Conservation (phyloP, 176 grass and related monocot genomes). For the Lolium rigidum region DNA sequence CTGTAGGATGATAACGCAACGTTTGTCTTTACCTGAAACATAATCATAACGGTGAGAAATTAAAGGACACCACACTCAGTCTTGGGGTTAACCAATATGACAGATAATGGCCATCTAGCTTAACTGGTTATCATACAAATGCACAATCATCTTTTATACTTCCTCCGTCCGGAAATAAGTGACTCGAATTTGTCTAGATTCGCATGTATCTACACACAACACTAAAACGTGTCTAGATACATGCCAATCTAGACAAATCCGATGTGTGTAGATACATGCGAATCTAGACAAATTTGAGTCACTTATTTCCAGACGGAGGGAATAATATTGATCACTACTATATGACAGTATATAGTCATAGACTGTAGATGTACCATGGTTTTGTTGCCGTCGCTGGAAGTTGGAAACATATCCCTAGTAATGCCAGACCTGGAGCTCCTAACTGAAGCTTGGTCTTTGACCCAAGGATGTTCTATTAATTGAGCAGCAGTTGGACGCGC, state of each 20-base stretch:
- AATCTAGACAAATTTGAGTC: no score
- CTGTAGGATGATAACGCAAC: constrained; percentile 54
- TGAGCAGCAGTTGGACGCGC: constrained; percentile 82
- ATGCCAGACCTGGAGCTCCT: constrained; percentile 55
- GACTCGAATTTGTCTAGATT: no score
- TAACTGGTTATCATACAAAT: constrained; percentile 1
- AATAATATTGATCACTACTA: not conserved
- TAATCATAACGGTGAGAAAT: constrained; percentile 32
- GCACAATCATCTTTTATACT: constrained; percentile 3
- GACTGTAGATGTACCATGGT: constrained; percentile 37
- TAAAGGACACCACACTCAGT: not conserved
- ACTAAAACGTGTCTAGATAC: no score
- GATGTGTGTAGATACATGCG: no score
- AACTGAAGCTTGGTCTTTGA: constrained; percentile 61
- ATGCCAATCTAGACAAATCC: no score
- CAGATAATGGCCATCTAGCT: not conserved
- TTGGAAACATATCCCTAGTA: constrained; percentile 45
- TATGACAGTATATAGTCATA: constrained; percentile 17
- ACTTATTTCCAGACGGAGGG: no score
- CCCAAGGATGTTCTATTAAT: constrained; percentile 85
- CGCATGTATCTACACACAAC: no score
- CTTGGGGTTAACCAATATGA: not conserved
- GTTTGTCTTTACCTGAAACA: constrained; percentile 48
- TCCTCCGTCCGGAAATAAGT: no score
- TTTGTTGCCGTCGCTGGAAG: constrained; percentile 40